phyloP scores from a whole-genome alignment of 2,329 filamentous ascomycete species.

The Colletotrichum australisinense region DNA sequence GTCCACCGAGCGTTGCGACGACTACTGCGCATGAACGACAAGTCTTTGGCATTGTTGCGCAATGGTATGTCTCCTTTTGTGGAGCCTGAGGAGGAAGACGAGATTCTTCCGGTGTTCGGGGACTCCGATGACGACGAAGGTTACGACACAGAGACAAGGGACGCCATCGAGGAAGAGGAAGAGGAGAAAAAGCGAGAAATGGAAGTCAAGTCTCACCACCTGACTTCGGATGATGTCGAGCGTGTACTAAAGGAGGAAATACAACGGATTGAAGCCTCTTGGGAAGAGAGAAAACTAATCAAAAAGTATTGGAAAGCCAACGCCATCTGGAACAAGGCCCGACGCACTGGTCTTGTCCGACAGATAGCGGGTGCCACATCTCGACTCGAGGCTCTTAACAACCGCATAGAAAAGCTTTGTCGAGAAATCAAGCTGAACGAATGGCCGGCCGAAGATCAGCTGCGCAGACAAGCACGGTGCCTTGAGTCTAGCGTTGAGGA shows the following conservation, averaged over 20 bases:
- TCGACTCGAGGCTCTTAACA: conserved; percentile 54
- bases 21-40: conserved; percentile 46
- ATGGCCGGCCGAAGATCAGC: conserved; percentile 63
- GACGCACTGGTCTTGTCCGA: conserved; percentile 49
- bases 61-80: conserved; percentile 53
- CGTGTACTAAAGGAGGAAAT: conserved; percentile 66
- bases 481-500: conserved; percentile 76
- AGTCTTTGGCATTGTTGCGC: conserved; percentile 18
- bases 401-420: conserved; percentile 67
- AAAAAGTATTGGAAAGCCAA: conserved; percentile 67
- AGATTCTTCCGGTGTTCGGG: conserved; percentile 42
- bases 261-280: conserved; percentile 60
- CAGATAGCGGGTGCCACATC: conserved; percentile 58
- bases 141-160: conserved; percentile 69
- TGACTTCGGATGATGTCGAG: conserved; percentile 61
- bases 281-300: conserved; percentile 69
- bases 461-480: conserved; percentile 66
- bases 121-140: conserved; percentile 53
- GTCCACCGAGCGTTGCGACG: conserved; percentile 54
- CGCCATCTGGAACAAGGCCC: conserved; percentile 70
- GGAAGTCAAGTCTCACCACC: conserved; percentile 39
- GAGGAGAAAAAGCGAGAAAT: conserved; percentile 43
- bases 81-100: conserved; percentile 62
- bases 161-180: conserved; percentile 70
- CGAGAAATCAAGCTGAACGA: conserved; percentile 61